A percentile compares a stretch with the other conserved stretches of the same genome.
These are phyloP conservation scores for Boletus bicolor DNA, from an alignment of 768 basidiomycete species.

Conservation along the genomic window DNA sequence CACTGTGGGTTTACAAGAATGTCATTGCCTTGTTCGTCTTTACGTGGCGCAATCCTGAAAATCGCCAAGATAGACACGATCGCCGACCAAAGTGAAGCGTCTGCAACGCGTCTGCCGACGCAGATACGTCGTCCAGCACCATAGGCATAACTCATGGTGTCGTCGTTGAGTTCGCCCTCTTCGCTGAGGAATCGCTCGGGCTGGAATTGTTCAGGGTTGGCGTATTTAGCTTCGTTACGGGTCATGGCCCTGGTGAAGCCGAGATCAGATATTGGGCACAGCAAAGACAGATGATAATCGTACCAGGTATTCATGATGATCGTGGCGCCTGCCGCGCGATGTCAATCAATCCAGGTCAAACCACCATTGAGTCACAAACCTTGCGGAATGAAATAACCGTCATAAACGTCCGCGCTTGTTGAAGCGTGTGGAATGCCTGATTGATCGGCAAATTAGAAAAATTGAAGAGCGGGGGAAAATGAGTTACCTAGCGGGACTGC, in stretches of 20 bases:
- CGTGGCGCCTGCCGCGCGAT: slow-evolving; percentile 21
- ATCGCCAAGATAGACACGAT: slow-evolving; percentile 33
- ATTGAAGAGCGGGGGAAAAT: not conserved
- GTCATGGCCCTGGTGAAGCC: slow-evolving; percentile 27
- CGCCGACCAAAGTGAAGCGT: slow-evolving; percentile 38
- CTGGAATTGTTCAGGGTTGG: slow-evolving; percentile 32
- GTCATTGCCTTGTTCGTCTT: slow-evolving; percentile 24
- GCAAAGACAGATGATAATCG: not conserved
- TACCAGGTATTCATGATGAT: slow-evolving; percentile 31
- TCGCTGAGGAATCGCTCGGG: slow-evolving; percentile 35
- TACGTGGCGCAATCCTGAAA: slow-evolving; percentile 33
- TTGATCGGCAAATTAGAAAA: not conserved
- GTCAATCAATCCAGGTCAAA: not conserved
- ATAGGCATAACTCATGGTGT: slow-evolving; percentile 30
- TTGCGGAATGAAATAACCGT: slow-evolving; percentile 53
- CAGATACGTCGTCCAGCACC: slow-evolving; percentile 38
- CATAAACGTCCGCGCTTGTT: slow-evolving; percentile 41
- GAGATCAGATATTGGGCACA: not conserved
- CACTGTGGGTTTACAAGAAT: slow-evolving; percentile 21
- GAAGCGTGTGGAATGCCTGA: slow-evolving; percentile 33
- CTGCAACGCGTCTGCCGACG: slow-evolving; percentile 43
- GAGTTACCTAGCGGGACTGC: slow-evolving; percentile 32
- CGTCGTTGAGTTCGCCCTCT: slow-evolving; percentile 24
- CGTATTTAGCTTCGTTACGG: slow-evolving; percentile 34
- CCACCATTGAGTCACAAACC: slow-evolving; percentile 30